Evolutionary conservation across 2,329 filamentous ascomycete genomes (phyloP).

Genomic region (Calonectria hawksworthii): DNA sequence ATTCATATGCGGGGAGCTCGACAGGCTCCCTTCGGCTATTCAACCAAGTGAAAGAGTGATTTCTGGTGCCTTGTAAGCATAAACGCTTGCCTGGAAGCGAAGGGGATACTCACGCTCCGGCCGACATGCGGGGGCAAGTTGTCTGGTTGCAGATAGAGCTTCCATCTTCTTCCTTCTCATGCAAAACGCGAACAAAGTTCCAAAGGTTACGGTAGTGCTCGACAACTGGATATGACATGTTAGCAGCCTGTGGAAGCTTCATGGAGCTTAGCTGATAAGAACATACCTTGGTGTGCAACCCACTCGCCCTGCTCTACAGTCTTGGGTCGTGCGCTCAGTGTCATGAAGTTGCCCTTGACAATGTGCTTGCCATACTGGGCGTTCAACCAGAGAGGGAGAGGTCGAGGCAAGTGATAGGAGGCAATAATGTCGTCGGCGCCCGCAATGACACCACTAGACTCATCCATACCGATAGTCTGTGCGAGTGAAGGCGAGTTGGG

Average conservation of each 20-base stretch:
- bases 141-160: conserved; percentile 86
- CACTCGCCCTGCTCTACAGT: conserved; percentile 96
- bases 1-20: conserved; percentile 92
- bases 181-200: conserved; percentile 90
- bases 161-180: conserved; percentile 86
- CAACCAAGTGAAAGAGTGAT: conserved; percentile 96
- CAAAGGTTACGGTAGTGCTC: conserved; percentile 93
- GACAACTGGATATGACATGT: conserved; percentile 72
- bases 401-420: conserved; percentile 75
- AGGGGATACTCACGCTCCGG: conserved; percentile 80
- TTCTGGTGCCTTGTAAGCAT: conserved; percentile 60
- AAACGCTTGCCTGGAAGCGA: neutral
- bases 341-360: conserved; percentile 98
- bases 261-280: neutral
- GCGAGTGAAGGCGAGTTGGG: conserved; percentile 75
- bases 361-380: conserved; percentile 85
- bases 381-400: conserved; percentile 79
- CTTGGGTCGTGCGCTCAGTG: conserved; percentile 92
- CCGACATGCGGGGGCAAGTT: conserved; percentile 93
- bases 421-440: conserved; percentile 69
- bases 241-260: conserved; percentile 13
- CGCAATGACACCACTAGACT: conserved; percentile 63
- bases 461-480: conserved; percentile 78
- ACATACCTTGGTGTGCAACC: conserved; percentile 90
- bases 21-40: conserved; percentile 90